Percentiles rank a stretch among this genome's conserved stretches.
These are phyloP conservation scores for Anthoceros angustus DNA, from an alignment of 225 moss, liverwort and hornwort species.

Conservation along the genomic window DNA sequence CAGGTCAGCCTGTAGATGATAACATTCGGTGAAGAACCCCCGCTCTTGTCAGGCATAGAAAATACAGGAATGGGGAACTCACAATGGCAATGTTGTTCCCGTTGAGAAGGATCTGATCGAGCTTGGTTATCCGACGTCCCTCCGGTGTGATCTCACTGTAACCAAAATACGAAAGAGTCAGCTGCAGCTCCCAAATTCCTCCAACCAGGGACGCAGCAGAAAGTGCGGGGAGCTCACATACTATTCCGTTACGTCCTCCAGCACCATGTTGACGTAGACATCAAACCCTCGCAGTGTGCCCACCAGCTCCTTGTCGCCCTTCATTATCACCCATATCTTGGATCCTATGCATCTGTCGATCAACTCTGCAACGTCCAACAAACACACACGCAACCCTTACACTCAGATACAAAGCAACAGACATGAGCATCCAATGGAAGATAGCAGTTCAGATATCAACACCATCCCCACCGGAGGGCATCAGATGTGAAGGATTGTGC, in stretches of 20 bases:
- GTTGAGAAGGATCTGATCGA: conserved; percentile 95
- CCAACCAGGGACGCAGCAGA: neutral
- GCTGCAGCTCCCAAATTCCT: neutral
- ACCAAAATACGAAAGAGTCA: neutral
- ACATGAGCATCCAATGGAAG: neutral
- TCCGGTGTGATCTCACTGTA: conserved; percentile 80
- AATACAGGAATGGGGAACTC: conserved; percentile 14
- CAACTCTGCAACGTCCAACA: conserved; percentile 37
- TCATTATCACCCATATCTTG: conserved; percentile 99
- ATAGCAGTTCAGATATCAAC: neutral
- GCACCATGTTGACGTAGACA: conserved; percentile 98
- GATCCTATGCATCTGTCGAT: conserved; percentile 98
- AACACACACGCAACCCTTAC: neutral
- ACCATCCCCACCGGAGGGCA: conserved; percentile 62
- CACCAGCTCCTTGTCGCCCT: conserved; percentile 98
- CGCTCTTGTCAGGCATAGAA: neutral
- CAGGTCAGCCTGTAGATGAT: too few species aligned
- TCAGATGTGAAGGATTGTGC: conserved; percentile 94
- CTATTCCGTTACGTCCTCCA: conserved; percentile 98
- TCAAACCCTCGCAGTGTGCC: conserved; percentile 95
- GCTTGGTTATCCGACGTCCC: conserved; percentile 97
- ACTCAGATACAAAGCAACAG: neutral
- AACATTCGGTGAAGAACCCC: too few species aligned
- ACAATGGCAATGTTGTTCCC: conserved; percentile 99
- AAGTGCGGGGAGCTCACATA: conserved; percentile 14